Evolutionary conservation across 1,139 yeast species (phyloP).

Genomic region (Nakaseomyces nivariensis): DNA sequence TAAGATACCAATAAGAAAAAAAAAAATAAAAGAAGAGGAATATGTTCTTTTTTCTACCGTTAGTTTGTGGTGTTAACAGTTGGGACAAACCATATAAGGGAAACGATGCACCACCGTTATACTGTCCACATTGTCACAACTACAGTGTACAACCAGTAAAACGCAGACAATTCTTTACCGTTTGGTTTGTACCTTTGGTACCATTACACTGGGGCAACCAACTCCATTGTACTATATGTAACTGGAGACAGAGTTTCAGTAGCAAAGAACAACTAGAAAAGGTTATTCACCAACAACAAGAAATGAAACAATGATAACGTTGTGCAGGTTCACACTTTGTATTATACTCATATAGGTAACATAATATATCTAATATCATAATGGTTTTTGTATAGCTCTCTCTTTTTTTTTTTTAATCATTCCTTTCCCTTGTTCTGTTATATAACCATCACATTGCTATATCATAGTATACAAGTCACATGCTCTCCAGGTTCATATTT

Average conservation of each 20-base stretch:
- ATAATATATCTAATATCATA: too few species aligned
- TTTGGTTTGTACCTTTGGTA: slow-evolving; percentile 39
- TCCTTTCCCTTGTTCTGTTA: too few species aligned
- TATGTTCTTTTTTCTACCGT: slow-evolving; percentile 2
- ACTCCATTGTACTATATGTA: slow-evolving; percentile 36
- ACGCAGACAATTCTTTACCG: slow-evolving; percentile 36
- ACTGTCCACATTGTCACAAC: slow-evolving; percentile 37
- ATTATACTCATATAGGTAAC: too few species aligned
- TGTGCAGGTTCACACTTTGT: too few species aligned
- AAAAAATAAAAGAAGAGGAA: neutral
- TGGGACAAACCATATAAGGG: slow-evolving; percentile 12
- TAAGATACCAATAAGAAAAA: neutral
- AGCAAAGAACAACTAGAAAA: slow-evolving; percentile 31
- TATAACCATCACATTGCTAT: too few species aligned
- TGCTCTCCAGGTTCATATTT: neutral
- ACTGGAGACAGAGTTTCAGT: slow-evolving; percentile 37
- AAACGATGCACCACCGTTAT: slow-evolving; percentile 18
- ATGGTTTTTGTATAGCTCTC: too few species aligned
- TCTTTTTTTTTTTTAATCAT: too few species aligned
- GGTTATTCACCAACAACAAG: slow-evolving; percentile 23
- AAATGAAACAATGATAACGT: slow-evolving; percentile 7
- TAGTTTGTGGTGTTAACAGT: slow-evolving; percentile 3
- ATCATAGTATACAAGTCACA: neutral
- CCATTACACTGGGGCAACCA: slow-evolving; percentile 41
- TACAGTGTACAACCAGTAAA: slow-evolving; percentile 34